phyloP scores from a whole-genome alignment of 306 rosid genomes.

The Oxytropis ochrocephala region DNA sequence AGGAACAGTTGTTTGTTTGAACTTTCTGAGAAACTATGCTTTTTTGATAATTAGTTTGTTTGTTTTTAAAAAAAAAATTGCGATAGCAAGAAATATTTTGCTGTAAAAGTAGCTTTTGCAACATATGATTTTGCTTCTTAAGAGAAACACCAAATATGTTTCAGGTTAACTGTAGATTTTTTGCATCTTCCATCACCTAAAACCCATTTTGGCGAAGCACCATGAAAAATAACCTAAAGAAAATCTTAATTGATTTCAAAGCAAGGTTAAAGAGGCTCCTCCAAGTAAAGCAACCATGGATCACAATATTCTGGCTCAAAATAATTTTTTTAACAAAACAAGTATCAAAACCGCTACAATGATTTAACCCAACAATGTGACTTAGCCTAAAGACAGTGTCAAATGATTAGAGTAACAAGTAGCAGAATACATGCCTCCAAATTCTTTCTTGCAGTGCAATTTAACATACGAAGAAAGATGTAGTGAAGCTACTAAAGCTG shows the following conservation, averaged over 20 bases:
- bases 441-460: constrained; percentile 11
- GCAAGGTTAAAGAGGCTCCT: neutral
- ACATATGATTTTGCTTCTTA: neutral
- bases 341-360: neutral
- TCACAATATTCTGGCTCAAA: neutral
- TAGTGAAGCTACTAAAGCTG: neutral
- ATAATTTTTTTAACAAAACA: neutral
- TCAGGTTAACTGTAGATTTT: neutral
- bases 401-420: neutral
- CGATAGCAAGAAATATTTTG: neutral
- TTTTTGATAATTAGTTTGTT: neutral
- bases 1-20: neutral
- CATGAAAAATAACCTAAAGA: neutral
- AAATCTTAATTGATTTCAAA: neutral
- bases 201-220: neutral
- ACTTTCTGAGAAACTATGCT: neutral
- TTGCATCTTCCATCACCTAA: constrained; percentile 11
- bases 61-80: neutral
- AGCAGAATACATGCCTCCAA: constrained; percentile 6
- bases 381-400: neutral
- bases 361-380: neutral
- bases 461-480: neutral
- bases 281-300: constrained; percentile 6
- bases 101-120: neutral
- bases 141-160: neutral